phyloP scores from a whole-genome alignment of 805 yeast genomes.

The Starmerella vitae region DNA sequence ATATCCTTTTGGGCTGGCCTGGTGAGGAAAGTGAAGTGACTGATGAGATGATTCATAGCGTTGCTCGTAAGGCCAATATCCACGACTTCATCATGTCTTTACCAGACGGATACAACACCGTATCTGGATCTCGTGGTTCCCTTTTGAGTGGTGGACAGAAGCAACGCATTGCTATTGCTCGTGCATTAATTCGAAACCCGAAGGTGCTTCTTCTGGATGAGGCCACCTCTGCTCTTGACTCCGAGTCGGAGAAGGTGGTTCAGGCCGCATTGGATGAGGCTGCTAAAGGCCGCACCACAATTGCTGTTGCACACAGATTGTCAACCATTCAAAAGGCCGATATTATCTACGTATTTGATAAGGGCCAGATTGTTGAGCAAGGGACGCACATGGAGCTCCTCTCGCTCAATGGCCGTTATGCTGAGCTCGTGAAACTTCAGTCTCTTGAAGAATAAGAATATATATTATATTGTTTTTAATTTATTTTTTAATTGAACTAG shows the following conservation, averaged over 20 bases:
- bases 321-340: slow-evolving; percentile 54
- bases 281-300: slow-evolving; percentile 58
- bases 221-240: slow-evolving; percentile 53
- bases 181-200: slow-evolving; percentile 58
- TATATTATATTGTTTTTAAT: not conserved
- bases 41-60: slow-evolving; percentile 36
- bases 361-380: slow-evolving; percentile 48
- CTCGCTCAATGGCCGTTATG: slow-evolving; percentile 29
- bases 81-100: slow-evolving; percentile 44
- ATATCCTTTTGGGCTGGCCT: slow-evolving; percentile 38
- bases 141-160: slow-evolving; percentile 63
- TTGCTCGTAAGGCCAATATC: slow-evolving; percentile 40
- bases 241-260: slow-evolving; percentile 62
- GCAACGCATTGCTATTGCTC: slow-evolving; percentile 63
- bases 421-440: slow-evolving; percentile 31
- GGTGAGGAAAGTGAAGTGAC: slow-evolving; percentile 24
- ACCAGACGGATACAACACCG: slow-evolving; percentile 49
- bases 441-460: slow-evolving; percentile 23
- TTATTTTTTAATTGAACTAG: too few species aligned
- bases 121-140: slow-evolving; percentile 43
- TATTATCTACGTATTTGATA: slow-evolving; percentile 44
- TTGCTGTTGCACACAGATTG: slow-evolving; percentile 77
- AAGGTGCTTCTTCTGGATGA: slow-evolving; percentile 52
- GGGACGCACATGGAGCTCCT: slow-evolving; percentile 42
- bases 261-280: slow-evolving; percentile 58